Evolutionary conservation across 2,329 filamentous ascomycete species (phyloP), one percentile per base, ranked within the genome.

Genomic region (Capronia americana): DNA sequence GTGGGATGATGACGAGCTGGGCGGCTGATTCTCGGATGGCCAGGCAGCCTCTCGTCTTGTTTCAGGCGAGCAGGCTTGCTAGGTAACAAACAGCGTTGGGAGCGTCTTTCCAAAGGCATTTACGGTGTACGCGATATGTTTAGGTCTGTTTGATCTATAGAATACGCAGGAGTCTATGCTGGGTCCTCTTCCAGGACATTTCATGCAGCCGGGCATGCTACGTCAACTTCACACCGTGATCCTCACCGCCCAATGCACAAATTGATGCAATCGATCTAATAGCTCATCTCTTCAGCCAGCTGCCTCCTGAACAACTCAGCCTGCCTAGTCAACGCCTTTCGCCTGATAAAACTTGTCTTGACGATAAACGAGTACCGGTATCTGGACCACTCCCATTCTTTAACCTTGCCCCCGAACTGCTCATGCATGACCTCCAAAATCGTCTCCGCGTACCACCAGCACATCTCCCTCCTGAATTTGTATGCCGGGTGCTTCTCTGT

Each of bases 391-490:
- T 63, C 60, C 67, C 69, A 72, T 32, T 71, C 67, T 51, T 71
- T 71, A 14, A 72, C 50, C 30, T 50, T 48, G 2, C 62, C 57
- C 4, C 57, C 60, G 53, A 65, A 69, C 23, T 68, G 61, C 34
- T 62, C 53, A 48, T 64, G 38, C 58, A 67, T 64, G n/a, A 60
- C 53, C 23, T 65, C 59, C 32, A 71, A 60, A 6, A 70, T 56
- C 11, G 55, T 66, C 62, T 72, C 70, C 12, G 69, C 65, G 44
- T 66, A 72, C 69, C 69, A 71, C 69, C 69, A 72, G 51, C 70
- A 72, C 64, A 68, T 69, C 51, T 72, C 67, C 53, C 69, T 38
- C 11, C 57, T 34, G 23, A 69, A 63, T 11, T 62, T 68, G 50
- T 72, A 72, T 1, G 58, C 28, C 23, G 63, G 66, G 4, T 50